Evolutionary conservation across 352 stramenopile species (phyloP).

Genomic region (Phytophthora pistaciae): DNA sequence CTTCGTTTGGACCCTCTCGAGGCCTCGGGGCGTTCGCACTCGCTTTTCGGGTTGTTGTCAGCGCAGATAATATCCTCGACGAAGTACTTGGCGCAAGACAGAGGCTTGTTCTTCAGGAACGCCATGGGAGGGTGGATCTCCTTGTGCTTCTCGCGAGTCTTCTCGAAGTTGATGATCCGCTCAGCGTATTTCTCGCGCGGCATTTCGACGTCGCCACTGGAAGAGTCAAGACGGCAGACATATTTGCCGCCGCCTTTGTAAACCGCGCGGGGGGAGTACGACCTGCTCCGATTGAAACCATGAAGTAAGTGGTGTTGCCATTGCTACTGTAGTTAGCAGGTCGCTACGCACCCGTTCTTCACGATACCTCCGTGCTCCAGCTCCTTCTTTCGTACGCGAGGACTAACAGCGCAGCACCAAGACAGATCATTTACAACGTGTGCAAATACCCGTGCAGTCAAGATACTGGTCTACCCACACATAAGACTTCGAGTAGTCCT

Average conservation of each 20-base stretch:
- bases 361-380: slow-evolving; percentile 47
- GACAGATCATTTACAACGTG: not conserved
- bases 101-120: slow-evolving; percentile 61
- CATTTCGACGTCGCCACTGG: slow-evolving; percentile 13
- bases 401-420: slow-evolving; percentile 23
- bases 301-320: not conserved
- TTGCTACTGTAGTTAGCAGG: not conserved
- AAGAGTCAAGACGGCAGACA: slow-evolving; percentile 37
- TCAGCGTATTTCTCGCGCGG: slow-evolving; percentile 54
- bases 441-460: not conserved
- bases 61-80: slow-evolving; percentile 53
- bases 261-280: slow-evolving; percentile 57
- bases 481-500: slow-evolving; percentile 57
- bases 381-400: slow-evolving; percentile 53
- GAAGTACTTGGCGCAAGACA: slow-evolving; percentile 71
- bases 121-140: slow-evolving; percentile 75
- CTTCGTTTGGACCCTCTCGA: slow-evolving; percentile 14
- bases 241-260: slow-evolving; percentile 70
- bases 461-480: slow-evolving; percentile 39
- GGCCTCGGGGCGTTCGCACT: slow-evolving; percentile 13
- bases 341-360: slow-evolving; percentile 52
- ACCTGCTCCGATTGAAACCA: slow-evolving; percentile 22
- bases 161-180: slow-evolving; percentile 65
- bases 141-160: slow-evolving; percentile 67
- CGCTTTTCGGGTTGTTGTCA: slow-evolving; percentile 23